phyloP scores from a whole-genome alignment of 495 filamentous ascomycete genomes.

The Penicillium coprophilum region DNA sequence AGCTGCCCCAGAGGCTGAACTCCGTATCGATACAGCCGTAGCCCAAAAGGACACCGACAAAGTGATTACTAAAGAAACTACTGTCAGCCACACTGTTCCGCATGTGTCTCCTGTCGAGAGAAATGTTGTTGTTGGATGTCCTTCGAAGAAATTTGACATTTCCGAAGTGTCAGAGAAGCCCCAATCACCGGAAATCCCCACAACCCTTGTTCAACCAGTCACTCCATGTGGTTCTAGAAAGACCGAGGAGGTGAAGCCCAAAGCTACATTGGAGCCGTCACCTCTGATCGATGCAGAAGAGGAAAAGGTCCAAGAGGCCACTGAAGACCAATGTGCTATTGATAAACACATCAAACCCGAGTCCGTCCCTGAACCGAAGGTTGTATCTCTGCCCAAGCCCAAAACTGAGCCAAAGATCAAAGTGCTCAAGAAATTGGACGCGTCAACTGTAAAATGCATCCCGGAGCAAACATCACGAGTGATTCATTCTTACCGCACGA shows the following conservation, averaged over 20 bases:
- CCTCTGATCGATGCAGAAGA: neutral
- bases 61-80: neutral
- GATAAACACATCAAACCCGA: neutral
- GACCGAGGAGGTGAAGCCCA: neutral
- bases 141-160: neutral
- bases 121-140: neutral
- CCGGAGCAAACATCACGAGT: conserved; percentile 60
- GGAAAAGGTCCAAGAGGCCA: neutral
- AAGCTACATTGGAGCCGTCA: neutral
- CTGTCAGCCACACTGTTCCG: neutral
- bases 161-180: neutral
- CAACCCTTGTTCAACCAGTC: neutral
- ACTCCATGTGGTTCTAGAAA: neutral
- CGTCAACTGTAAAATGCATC: conserved; percentile 37
- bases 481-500: conserved; percentile 81
- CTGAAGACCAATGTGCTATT: neutral
- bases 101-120: neutral
- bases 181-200: neutral
- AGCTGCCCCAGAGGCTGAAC: neutral
- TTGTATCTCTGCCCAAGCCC: neutral
- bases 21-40: neutral
- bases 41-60: neutral
- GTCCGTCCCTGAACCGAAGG: neutral
- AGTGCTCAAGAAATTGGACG: conserved; percentile 33
- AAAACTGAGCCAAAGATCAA: conserved; percentile 18